phyloP scores from a whole-genome alignment of 2,329 filamentous ascomycete species.

The Ophiocordyceps camponoti-saundersi region DNA sequence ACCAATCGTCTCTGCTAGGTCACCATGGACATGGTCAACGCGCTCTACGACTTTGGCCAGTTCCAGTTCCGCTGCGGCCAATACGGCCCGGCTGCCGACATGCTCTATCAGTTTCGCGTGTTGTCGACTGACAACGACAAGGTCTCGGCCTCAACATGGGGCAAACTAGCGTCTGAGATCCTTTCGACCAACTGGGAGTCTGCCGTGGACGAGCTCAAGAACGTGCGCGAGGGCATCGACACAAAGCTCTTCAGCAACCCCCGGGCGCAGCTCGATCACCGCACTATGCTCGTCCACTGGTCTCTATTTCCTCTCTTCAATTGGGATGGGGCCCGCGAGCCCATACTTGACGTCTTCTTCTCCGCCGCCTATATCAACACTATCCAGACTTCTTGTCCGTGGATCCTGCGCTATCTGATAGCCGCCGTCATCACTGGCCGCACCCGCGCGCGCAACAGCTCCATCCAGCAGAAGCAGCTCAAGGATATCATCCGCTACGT shows the following conservation, averaged over 20 bases:
- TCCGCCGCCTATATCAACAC: conserved; percentile 97
- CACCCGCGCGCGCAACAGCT: conserved; percentile 62
- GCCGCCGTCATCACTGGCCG: conserved; percentile 92
- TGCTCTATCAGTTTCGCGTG: conserved; percentile 95
- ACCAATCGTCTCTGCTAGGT: conserved; percentile 29
- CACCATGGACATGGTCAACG: conserved; percentile 88
- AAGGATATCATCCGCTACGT: conserved; percentile 95
- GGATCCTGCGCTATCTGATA: conserved; percentile 86
- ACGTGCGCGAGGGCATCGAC: conserved; percentile 85
- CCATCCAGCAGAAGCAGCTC: conserved; percentile 89
- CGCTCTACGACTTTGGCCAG: conserved; percentile 86
- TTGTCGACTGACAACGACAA: conserved; percentile 98
- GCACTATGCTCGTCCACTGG: conserved; percentile 97
- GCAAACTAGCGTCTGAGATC: conserved; percentile 93
- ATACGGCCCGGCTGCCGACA: conserved; percentile 76
- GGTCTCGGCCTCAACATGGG: conserved; percentile 90
- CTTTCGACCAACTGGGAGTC: conserved; percentile 89
- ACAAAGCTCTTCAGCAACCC: conserved; percentile 92
- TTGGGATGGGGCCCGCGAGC: conserved; percentile 78
- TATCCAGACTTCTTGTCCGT: conserved; percentile 93
- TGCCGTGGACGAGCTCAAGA: conserved; percentile 77
- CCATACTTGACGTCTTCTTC: conserved; percentile 92
- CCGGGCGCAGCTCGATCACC: conserved; percentile 85
- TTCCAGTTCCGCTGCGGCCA: conserved; percentile 97
- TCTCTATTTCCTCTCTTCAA: conserved; percentile 98